A percentile compares a stretch with the other conserved stretches of the same genome.
These are phyloP conservation scores for Cutaneotrichosporon dermatis DNA, from an alignment of 1,284 basidiomycete species.

Conservation along the genomic window DNA sequence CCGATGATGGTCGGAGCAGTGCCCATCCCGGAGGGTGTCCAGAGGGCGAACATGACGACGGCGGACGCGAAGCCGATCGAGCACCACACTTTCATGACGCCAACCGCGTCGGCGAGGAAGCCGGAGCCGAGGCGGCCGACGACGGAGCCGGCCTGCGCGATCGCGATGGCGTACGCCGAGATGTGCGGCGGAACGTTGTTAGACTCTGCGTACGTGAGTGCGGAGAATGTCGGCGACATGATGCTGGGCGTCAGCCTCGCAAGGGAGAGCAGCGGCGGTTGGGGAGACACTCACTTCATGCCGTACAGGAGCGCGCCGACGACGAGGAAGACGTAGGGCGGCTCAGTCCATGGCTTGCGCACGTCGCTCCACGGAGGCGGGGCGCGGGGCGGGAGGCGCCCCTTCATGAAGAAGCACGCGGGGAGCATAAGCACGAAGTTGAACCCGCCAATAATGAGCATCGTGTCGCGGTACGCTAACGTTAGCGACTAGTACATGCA, in stretches of 20 bases:
- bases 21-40: conserved; percentile 9
- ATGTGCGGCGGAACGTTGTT: conserved; percentile 9
- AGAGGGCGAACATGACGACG: conserved; percentile 22
- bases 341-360: conserved; percentile 28
- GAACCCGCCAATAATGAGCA: conserved; percentile 24
- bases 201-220: conserved; percentile 7
- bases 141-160: conserved; percentile 29
- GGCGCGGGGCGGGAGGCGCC: conserved; percentile 23
- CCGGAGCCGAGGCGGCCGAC: conserved; percentile 23
- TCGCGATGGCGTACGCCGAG: conserved; percentile 21
- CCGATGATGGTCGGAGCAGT: conserved; percentile 29
- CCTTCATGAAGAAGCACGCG: conserved; percentile 24
- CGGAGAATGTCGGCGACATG: conserved; percentile 20
- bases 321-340: conserved; percentile 30
- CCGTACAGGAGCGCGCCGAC: conserved; percentile 24
- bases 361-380: conserved; percentile 17
- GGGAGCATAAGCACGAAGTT: conserved; percentile 25
- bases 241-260: conserved; percentile 5
- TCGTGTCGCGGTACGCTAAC: conserved; percentile 18
- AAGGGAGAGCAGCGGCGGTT: neutral
- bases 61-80: conserved; percentile 15
- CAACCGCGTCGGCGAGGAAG: conserved; percentile 22
- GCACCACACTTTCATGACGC: conserved; percentile 24
- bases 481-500: neutral
- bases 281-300: conserved; percentile 9